Percentiles rank a stretch among this genome's conserved stretches.
Conservation (phyloP, 768 basidiomycete species). For the Termitomyces bulborhizus region DNA sequence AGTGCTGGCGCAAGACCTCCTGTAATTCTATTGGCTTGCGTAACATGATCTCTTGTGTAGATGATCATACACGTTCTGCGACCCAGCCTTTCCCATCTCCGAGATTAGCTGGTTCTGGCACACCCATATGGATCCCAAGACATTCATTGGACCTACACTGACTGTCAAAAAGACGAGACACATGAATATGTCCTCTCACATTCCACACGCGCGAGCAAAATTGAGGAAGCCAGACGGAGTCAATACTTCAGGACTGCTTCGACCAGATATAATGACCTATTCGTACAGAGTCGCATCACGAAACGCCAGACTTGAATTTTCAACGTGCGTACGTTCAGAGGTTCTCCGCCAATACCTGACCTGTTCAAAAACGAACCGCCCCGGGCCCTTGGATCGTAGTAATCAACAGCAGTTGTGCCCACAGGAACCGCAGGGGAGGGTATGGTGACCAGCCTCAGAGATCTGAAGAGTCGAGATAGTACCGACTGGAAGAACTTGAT, state of each 20-base stretch:
- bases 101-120: slow-evolving; percentile 52
- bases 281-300: not conserved
- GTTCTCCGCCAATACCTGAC: slow-evolving; percentile 20
- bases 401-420: slow-evolving; percentile 10
- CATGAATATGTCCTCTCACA: slow-evolving; percentile 29
- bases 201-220: slow-evolving; percentile 47
- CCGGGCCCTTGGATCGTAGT: slow-evolving; percentile 15
- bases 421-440: not conserved
- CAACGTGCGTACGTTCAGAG: slow-evolving; percentile 21
- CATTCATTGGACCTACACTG: slow-evolving; percentile 46
- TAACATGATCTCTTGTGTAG: not conserved
- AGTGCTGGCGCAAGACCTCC: slow-evolving; percentile 68
- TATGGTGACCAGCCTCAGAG: not conserved
- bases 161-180: not conserved
- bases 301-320: not conserved
- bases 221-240: slow-evolving; percentile 42
- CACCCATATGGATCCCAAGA: slow-evolving; percentile 55
- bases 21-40: slow-evolving; percentile 23
- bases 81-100: slow-evolving; percentile 63
- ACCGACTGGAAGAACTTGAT: not conserved
- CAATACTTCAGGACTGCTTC: slow-evolving; percentile 42
- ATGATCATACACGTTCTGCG: slow-evolving; percentile 23
- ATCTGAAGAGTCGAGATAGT: not conserved
- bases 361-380: slow-evolving; percentile 19
- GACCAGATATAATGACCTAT: slow-evolving; percentile 52